These are phyloP conservation scores for Kodamaea kaohsiungensis DNA, from an alignment of 805 yeast genomes.

Conservation along the genomic window DNA sequence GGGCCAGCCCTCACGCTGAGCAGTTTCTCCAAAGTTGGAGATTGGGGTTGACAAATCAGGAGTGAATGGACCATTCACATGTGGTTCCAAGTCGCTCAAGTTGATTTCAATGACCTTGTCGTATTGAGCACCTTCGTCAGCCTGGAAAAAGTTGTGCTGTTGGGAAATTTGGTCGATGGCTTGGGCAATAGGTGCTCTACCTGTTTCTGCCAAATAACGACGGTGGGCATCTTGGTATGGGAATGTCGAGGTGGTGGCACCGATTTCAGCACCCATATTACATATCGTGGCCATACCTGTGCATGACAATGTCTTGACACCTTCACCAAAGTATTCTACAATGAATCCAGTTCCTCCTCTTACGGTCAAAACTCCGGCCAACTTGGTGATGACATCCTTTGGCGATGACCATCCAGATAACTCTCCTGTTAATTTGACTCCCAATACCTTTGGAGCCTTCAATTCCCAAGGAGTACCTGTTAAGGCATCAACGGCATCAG, in stretches of 20 bases:
- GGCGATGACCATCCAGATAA: conserved; percentile 97
- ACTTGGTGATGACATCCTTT: conserved; percentile 89
- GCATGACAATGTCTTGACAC: conserved; percentile 88
- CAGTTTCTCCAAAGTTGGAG: conserved; percentile 81
- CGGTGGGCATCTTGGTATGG: conserved; percentile 92
- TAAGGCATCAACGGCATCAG: conserved; percentile 97
- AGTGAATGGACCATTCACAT: conserved; percentile 96
- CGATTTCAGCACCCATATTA: conserved; percentile 99
- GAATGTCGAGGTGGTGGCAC: conserved; percentile 97
- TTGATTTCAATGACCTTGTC: conserved; percentile 92
- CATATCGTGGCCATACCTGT: conserved; percentile 99
- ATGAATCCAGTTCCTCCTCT: conserved; percentile 98
- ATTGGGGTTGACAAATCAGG: conserved; percentile 97
- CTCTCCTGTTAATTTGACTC: conserved; percentile 91
- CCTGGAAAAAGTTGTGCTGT: conserved; percentile 64
- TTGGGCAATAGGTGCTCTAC: conserved; percentile 81
- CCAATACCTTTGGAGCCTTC: conserved; percentile 94
- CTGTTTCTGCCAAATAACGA: conserved; percentile 85
- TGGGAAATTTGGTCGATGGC: conserved; percentile 68
- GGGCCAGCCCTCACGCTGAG: conserved; percentile 90
- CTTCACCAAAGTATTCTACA: conserved; percentile 95
- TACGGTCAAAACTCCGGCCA: conserved; percentile 93
- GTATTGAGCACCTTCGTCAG: conserved; percentile 92
- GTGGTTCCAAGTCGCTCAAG: conserved; percentile 87
- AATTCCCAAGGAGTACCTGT: conserved; percentile 96